A percentile compares a stretch with the other conserved stretches of the same genome.
Evolutionary conservation across 2,329 filamentous ascomycete genomes (phyloP).

Genomic region (Aureobasidium sp.): DNA sequence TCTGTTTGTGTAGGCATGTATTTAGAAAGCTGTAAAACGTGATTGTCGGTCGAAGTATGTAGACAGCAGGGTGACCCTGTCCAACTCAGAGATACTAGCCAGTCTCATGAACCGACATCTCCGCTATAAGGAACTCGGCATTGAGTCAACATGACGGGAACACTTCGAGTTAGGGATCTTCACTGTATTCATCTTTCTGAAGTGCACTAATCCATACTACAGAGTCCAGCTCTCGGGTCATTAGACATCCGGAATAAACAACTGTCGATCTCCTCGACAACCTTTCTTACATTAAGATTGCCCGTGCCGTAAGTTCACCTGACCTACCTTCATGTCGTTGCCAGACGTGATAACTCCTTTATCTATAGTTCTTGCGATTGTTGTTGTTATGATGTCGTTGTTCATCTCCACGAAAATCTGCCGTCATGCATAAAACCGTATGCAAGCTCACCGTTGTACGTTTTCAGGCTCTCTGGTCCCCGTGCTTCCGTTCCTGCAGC

Average conservation of each 20-base stretch:
- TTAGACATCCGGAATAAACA: not conserved
- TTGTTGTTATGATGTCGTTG: not conserved
- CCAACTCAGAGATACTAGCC: not conserved
- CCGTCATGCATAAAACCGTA: slow-evolving; percentile 5
- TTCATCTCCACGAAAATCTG: slow-evolving; percentile 10
- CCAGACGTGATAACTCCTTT: not conserved
- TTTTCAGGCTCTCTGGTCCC: not conserved
- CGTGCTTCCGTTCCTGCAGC: slow-evolving; percentile 4
- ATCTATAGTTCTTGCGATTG: not conserved
- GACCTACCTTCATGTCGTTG: not conserved
- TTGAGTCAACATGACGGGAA: not conserved
- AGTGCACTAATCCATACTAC: not conserved
- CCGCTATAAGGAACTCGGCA: not conserved
- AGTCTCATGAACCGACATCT: not conserved
- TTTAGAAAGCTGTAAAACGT: not conserved
- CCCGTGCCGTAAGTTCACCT: not conserved
- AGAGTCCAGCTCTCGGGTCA: not conserved
- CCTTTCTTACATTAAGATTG: not conserved
- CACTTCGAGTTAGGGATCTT: not conserved
- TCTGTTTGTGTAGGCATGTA: not conserved
- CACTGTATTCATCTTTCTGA: not conserved
- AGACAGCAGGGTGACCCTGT: not conserved
- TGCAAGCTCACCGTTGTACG: slow-evolving; percentile 1
- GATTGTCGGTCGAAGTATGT: not conserved
- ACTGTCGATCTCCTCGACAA: not conserved